These are phyloP conservation scores for Yamadazyma jaroonii DNA, from an alignment of 1,139 yeast genomes.

Conservation along the genomic window DNA sequence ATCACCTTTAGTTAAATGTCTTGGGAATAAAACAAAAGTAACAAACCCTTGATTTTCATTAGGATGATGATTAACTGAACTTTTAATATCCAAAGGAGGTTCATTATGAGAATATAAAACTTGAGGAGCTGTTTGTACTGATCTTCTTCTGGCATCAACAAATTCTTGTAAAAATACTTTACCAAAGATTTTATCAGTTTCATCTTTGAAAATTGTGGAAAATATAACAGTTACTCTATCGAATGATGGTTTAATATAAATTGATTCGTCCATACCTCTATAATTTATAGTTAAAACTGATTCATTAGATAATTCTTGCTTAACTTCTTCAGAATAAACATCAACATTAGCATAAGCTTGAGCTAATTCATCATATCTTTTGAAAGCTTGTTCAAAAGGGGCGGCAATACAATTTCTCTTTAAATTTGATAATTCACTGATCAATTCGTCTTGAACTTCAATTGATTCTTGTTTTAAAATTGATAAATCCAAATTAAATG, in stretches of 20 bases:
- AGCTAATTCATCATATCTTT: slow-evolving; percentile 70
- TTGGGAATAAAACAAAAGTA: slow-evolving; percentile 72
- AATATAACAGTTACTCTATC: slow-evolving; percentile 97
- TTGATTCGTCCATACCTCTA: slow-evolving; percentile 84
- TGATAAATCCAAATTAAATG: slow-evolving; percentile 65
- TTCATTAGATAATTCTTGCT: slow-evolving; percentile 48
- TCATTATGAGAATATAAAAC: slow-evolving; percentile 86
- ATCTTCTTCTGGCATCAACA: slow-evolving; percentile 91
- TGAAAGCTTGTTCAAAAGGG: slow-evolving; percentile 85
- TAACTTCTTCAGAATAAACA: slow-evolving; percentile 50
- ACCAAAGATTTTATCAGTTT: slow-evolving; percentile 93
- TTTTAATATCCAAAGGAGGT: slow-evolving; percentile 84
- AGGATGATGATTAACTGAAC: slow-evolving; percentile 26
- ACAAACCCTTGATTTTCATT: slow-evolving; percentile 65
- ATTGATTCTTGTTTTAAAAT: slow-evolving; percentile 36
- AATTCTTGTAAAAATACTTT: slow-evolving; percentile 95
- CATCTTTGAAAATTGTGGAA: slow-evolving; percentile 92
- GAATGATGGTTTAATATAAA: slow-evolving; percentile 86
- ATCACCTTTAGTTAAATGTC: slow-evolving; percentile 69
- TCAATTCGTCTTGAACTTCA: slow-evolving; percentile 48
- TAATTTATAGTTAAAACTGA: slow-evolving; percentile 75
- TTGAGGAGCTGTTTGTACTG: slow-evolving; percentile 98
- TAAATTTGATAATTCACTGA: slow-evolving; percentile 66
- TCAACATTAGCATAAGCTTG: slow-evolving; percentile 46
- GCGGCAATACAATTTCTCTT: slow-evolving; percentile 90